Percentiles rank a stretch among this genome's conserved stretches.
Evolutionary conservation across 2,329 filamentous ascomycete species (phyloP).

Genomic region (Rosellinia necatrix): DNA sequence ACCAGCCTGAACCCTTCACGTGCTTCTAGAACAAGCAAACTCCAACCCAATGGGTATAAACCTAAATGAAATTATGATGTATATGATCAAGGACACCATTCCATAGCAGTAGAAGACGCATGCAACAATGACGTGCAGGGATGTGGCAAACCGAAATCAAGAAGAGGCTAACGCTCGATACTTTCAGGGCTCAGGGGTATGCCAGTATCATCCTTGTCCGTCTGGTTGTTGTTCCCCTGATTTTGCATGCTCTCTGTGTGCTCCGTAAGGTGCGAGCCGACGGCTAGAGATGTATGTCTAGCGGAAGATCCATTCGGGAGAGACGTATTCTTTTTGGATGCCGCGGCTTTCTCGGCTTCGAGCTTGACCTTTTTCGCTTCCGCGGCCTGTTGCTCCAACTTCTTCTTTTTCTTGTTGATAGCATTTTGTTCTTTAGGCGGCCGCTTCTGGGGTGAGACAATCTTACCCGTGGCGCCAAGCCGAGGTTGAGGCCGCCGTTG

Average conservation of each 20-base stretch:
- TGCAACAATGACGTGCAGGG: not conserved
- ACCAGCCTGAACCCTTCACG: conserved; percentile 11
- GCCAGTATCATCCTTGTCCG: conserved; percentile 70
- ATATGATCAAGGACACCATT: conserved; percentile 18
- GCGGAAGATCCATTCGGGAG: conserved; percentile 41
- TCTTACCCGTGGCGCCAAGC: conserved; percentile 77
- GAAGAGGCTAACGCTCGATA: conserved; percentile 53
- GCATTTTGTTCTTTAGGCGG: conserved; percentile 82
- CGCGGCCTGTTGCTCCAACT: conserved; percentile 66
- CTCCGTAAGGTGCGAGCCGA: conserved; percentile 57
- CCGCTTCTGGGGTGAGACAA: conserved; percentile 81
- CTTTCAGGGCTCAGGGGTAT: conserved; percentile 84
- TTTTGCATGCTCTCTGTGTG: conserved; percentile 62
- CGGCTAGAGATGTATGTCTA: conserved; percentile 44
- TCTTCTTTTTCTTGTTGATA: conserved; percentile 86
- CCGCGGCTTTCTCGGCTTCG: conserved; percentile 45
- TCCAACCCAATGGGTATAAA: conserved; percentile 32
- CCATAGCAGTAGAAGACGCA: not conserved
- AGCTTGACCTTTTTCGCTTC: conserved; percentile 47
- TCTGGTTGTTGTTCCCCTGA: conserved; percentile 64
- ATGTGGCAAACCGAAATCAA: not conserved
- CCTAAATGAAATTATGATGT: conserved; percentile 16
- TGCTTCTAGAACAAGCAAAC: conserved; percentile 27
- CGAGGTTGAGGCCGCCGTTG: conserved; percentile 77
- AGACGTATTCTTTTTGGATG: conserved; percentile 58